Conservation (phyloP, 2,329 filamentous ascomycete species). For the Fusarium sacchari region DNA sequence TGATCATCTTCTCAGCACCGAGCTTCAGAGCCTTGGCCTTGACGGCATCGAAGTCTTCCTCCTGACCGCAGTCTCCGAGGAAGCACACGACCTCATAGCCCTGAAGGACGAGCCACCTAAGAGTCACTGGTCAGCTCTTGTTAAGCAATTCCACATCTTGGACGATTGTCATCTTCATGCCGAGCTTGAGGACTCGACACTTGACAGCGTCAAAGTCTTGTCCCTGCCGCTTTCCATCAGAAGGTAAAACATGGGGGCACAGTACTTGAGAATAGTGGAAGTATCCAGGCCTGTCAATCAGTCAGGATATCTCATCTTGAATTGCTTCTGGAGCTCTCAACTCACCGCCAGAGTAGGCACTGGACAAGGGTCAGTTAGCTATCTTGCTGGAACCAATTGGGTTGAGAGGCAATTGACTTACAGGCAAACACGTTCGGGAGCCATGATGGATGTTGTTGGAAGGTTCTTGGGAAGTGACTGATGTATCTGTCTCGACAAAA, state of each 20-base stretch:
- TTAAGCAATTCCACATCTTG: not conserved
- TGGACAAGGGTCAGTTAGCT: conserved; percentile 21
- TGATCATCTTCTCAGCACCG: conserved; percentile 54
- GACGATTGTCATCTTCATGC: not conserved
- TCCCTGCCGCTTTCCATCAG: not conserved
- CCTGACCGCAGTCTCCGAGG: conserved; percentile 74
- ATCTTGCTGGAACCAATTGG: not conserved
- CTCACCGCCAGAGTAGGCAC: conserved; percentile 40
- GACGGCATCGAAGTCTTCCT: conserved; percentile 76
- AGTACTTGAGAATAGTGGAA: conserved; percentile 24
- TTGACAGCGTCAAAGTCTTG: not conserved
- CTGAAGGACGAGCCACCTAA: conserved; percentile 11
- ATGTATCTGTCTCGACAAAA: not conserved
- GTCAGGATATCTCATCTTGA: not conserved
- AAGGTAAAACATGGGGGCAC: not conserved
- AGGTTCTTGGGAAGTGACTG: not conserved
- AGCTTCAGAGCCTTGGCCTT: conserved; percentile 69
- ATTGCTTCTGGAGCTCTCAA: not conserved
- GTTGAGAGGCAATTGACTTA: conserved; percentile 11
- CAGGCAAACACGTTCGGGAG: conserved; percentile 38
- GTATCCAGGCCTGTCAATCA: conserved; percentile 28
- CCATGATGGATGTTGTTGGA: conserved; percentile 1
- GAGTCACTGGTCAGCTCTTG: not conserved
- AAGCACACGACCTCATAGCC: conserved; percentile 43
- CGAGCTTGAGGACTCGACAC: not conserved